phyloP scores from a whole-genome alignment of 2,329 filamentous ascomycete species.

The Colletotrichum lindemuthianum region DNA sequence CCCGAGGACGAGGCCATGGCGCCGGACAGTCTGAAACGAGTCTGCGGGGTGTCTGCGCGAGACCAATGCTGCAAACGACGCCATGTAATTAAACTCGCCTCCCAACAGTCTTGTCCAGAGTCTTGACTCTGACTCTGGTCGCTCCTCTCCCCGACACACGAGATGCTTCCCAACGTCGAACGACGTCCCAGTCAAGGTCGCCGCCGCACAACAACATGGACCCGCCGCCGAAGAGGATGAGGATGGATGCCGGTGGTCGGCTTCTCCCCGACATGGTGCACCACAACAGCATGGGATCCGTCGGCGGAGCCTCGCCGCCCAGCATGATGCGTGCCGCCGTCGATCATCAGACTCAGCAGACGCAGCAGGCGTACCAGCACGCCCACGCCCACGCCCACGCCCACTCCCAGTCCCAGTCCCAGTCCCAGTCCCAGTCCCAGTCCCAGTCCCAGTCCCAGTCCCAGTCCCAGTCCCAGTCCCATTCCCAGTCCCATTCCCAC shows the following conservation, averaged over 20 bases:
- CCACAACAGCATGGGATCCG: neutral
- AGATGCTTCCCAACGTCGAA: constrained; percentile 21
- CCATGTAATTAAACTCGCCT: constrained; percentile 25
- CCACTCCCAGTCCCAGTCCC: too few relatives aligned
- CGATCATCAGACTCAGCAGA: constrained; percentile 4
- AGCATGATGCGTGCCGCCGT: constrained; percentile 5
- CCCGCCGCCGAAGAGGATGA: constrained; percentile 34
- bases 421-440: too few relatives aligned
- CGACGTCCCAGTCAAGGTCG: constrained; percentile 4
- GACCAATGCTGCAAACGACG: constrained; percentile 19
- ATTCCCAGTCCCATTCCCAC: too few relatives aligned
- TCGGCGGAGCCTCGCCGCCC: constrained; percentile 20
- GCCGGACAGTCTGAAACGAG: constrained; percentile 26
- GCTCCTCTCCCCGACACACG: constrained; percentile 28
- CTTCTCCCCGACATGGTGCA: constrained; percentile 32
- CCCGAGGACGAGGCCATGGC: constrained; percentile 18
- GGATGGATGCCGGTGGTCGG: constrained; percentile 31
- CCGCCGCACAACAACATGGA: constrained; percentile 20
- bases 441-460: too few relatives aligned
- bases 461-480: too few relatives aligned
- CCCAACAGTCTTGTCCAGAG: constrained; percentile 4
- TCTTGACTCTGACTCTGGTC: constrained; percentile 3
- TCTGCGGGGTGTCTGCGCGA: constrained; percentile 17
- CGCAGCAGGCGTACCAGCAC: too few relatives aligned
- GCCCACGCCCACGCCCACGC: too few relatives aligned